Evolutionary conservation across 2,329 filamentous ascomycete genomes (phyloP).

Genomic region (Aspergillus pseudoterreus): DNA sequence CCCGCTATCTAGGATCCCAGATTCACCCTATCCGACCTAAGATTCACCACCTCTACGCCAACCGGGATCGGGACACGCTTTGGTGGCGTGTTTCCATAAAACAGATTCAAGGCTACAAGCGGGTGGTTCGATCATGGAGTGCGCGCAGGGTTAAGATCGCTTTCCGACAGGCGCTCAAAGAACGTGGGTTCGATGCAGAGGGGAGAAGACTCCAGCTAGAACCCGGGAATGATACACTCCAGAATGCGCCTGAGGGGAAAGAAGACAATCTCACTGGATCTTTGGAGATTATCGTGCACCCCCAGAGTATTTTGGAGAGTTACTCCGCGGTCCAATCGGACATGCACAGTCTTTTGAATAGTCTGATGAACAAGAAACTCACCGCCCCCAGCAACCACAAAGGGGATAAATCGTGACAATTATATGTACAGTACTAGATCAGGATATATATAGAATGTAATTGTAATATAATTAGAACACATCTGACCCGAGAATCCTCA

Average conservation of each 20-base stretch:
- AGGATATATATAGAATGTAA: not conserved
- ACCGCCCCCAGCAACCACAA: not conserved
- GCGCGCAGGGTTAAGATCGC: conserved; percentile 43
- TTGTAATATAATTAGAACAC: not conserved
- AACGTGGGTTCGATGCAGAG: conserved; percentile 42
- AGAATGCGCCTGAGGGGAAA: conserved; percentile 7
- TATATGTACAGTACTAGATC: not conserved
- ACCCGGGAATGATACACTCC: not conserved
- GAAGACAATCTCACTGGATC: conserved; percentile 32
- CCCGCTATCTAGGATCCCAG: conserved; percentile 25
- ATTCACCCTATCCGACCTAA: conserved; percentile 36
- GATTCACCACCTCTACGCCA: conserved; percentile 32
- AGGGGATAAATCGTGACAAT: not conserved
- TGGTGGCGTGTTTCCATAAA: conserved; percentile 45
- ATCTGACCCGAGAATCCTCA: not conserved
- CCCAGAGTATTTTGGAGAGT: conserved; percentile 8
- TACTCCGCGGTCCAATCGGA: conserved; percentile 15
- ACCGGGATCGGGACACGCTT: conserved; percentile 41
- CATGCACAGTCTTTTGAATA: conserved; percentile 12
- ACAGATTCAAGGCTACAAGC: conserved; percentile 30
- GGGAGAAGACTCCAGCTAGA: conserved; percentile 20
- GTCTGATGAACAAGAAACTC: conserved; percentile 7
- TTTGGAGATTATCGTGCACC: conserved; percentile 27
- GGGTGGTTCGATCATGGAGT: conserved; percentile 46
- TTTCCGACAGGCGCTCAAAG: conserved; percentile 44